Base-by-base conservation (phyloP, 2,329 filamentous ascomycete genomes). In the Eurotiales sp. region DNA sequence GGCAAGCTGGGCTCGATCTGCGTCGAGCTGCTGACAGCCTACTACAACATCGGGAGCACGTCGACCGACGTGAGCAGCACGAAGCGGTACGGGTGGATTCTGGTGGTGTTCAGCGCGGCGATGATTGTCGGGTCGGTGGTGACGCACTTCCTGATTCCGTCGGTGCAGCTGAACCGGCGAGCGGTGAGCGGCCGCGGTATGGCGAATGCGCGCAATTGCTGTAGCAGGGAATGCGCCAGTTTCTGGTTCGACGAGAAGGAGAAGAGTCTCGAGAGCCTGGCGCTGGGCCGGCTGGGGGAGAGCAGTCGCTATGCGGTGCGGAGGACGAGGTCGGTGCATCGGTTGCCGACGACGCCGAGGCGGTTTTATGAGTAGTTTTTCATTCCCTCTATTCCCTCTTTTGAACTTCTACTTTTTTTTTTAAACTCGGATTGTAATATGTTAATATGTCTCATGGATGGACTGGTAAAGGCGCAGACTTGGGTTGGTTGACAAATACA, bases 1-100 rank as follows among this genome's bases (percentile, higher is more conserved):
- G 79, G 79, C 3, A 81, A 81, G 59, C 61, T 81, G 0, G 78
- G 78, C 15, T 77, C 77, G 0, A 69, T 73, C 46, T 60, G 72
- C 12, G 68, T 73, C 17, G 70, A 72, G 51, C 46, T 72, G 19
- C 68, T 72, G 46, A 69, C 65, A 1, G 60, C 65, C 0, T 71
- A 72, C 57, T 72, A 71, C 51, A 65, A 64, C 22, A 71, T 73
- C 49, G 68, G 51, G n/a, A 53, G 69, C 19, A 58, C 63, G 0
- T 66, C 61, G 1, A 59, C 64, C 0, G 65, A 67, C 1, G 46
- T 60, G 21, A 52, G 57, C 14, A 62, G 66, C 34, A 72, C 68
- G 8, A 61, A 59, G 41, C 68, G 65, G 17, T 70, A 72, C 55
- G 70, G 70, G 30, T 69, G 64, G 52, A 65, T 72, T 43, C 56